A percentile compares a stretch with the other conserved stretches of the same genome.
Conservation (phyloP, 2,329 filamentous ascomycete species). For the Leptographium galeiforme region DNA sequence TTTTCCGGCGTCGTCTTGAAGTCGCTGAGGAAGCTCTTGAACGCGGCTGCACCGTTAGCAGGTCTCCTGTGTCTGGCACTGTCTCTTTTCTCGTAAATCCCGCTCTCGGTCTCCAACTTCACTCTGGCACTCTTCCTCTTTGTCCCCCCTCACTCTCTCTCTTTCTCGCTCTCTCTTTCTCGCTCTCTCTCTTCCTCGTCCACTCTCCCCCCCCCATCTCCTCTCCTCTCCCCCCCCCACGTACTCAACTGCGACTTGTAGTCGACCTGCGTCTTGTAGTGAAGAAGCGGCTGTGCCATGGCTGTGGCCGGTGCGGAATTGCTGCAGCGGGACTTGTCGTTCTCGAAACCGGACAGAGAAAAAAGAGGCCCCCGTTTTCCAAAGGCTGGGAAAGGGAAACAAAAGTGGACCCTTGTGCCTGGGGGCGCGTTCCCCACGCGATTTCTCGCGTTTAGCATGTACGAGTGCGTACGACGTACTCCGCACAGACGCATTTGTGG, state of each 20-base stretch:
- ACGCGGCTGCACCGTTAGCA: slow-evolving; percentile 41
- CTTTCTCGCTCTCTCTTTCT: neutral
- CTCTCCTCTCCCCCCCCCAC: slow-evolving; percentile 16
- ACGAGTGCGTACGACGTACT: too few species aligned
- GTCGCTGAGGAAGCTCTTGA: slow-evolving; percentile 74
- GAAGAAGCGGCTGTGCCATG: slow-evolving; percentile 65
- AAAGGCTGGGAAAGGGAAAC: slow-evolving; percentile 10
- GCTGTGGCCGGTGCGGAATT: slow-evolving; percentile 11
- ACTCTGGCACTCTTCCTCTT: too few species aligned
- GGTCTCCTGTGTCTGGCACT: too few species aligned
- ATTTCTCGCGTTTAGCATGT: slow-evolving; percentile 13
- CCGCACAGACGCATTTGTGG: too few species aligned
- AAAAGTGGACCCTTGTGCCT: slow-evolving; percentile 5
- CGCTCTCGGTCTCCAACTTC: too few species aligned
- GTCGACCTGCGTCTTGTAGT: slow-evolving; percentile 65
- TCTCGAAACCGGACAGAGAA: neutral
- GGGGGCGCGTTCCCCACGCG: slow-evolving; percentile 8
- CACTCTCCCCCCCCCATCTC: too few species aligned
- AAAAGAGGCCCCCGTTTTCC: neutral
- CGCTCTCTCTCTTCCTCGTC: neutral
- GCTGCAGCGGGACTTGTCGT: neutral
- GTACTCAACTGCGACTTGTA: slow-evolving; percentile 77
- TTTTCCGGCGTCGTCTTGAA: slow-evolving; percentile 71
- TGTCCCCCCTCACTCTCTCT: neutral
- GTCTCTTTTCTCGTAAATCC: too few species aligned